Conservation (phyloP, 176 grass and related monocot species). For the Areca catechu region DNA sequence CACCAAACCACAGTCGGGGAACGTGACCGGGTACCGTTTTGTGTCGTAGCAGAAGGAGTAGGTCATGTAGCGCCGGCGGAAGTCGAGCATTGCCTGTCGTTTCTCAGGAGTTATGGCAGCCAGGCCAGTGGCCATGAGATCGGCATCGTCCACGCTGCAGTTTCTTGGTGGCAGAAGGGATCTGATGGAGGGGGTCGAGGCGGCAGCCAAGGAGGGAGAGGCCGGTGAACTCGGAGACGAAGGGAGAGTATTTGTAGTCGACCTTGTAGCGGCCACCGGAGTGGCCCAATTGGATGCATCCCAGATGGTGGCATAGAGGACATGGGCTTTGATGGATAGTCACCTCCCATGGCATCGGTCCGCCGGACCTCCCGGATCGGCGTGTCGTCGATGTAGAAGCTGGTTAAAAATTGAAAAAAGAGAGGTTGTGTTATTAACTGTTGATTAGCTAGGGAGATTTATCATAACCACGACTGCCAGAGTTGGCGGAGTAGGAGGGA, state of each 20-base stretch:
- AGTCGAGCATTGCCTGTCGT: slow-evolving; percentile 1
- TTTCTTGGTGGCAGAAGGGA: background rate
- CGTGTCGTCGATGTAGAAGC: slow-evolving; percentile 19
- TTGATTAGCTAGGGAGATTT: no score
- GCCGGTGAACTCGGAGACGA: slow-evolving; percentile 11
- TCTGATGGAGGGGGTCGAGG: background rate
- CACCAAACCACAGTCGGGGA: slow-evolving; percentile 8
- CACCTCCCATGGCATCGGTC: slow-evolving; percentile 10
- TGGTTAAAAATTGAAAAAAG: background rate
- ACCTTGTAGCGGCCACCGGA: slow-evolving; percentile 13
- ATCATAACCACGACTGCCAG: no score
- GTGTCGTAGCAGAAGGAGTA: slow-evolving; percentile 18
- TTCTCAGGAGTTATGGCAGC: background rate
- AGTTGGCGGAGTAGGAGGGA: no score
- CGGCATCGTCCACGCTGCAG: background rate
- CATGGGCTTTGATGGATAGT: slow-evolving; percentile 18
- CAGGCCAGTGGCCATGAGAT: slow-evolving; percentile 3
- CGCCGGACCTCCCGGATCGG: slow-evolving; percentile 8
- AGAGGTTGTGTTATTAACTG: no score
- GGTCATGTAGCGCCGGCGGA: slow-evolving; percentile 5
- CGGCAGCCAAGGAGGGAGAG: slow-evolving; percentile 15
- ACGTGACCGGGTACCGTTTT: slow-evolving; percentile 4
- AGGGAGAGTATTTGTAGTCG: slow-evolving; percentile 11
- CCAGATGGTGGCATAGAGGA: slow-evolving; percentile 21
- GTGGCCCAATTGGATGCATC: slow-evolving; percentile 17